phyloP scores from a whole-genome alignment of 192 early-diverging fungal species.

The Entomortierella chlamydospora region DNA sequence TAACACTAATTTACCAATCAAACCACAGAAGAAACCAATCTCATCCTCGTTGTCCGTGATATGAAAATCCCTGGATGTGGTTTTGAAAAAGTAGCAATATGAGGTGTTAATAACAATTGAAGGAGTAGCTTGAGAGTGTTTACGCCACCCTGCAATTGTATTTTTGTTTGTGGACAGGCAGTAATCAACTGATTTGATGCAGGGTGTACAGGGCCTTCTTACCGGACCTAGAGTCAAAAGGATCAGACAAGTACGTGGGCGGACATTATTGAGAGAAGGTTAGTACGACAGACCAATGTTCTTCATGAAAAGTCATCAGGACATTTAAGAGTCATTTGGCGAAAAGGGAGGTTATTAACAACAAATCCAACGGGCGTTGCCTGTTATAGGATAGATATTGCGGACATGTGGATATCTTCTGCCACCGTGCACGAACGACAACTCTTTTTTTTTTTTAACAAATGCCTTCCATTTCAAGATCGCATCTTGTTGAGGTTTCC shows the following conservation, averaged over 20 bases:
- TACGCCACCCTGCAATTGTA: not conserved
- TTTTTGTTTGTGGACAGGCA: not conserved
- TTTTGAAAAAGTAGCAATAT: not conserved
- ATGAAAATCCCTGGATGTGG: slow-evolving; percentile 71
- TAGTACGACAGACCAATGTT: not conserved
- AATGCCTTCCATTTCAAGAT: slow-evolving; percentile 18
- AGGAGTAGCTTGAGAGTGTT: not conserved
- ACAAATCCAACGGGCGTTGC: not conserved
- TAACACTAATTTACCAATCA: slow-evolving; percentile 58
- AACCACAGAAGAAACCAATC: slow-evolving; percentile 85
- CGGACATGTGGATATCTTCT: not conserved
- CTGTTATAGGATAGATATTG: too few species aligned
- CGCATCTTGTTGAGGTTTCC: not conserved
- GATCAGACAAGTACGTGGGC: not conserved
- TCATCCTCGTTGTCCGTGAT: slow-evolving; percentile 77
- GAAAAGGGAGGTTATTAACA: not conserved
- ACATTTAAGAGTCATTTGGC: not conserved
- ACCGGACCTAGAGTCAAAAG: slow-evolving; percentile 25
- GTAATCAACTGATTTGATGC: not conserved
- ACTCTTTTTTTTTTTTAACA: too few species aligned
- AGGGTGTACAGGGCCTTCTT: slow-evolving; percentile 7
- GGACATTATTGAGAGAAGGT: not conserved
- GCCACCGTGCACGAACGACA: not conserved
- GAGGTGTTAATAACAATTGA: not conserved
- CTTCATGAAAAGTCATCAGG: not conserved